phyloP scores from a whole-genome alignment of 169 alveolate species.

The Eimeria falciformis region DNA sequence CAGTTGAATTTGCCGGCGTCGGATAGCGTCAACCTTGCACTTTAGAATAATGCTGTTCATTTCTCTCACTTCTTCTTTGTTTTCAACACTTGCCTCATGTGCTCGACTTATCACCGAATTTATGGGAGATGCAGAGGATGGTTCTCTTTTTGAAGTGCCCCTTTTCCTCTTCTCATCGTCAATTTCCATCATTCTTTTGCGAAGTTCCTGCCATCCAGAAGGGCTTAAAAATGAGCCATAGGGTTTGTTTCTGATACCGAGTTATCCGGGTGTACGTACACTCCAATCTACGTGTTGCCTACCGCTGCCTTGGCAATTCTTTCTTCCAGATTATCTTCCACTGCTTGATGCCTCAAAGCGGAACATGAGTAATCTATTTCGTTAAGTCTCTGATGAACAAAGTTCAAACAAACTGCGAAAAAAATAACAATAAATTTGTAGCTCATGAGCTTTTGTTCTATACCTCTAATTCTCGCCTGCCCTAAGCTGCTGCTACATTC shows the following conservation, averaged over 20 bases:
- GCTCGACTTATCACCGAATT: constrained; percentile 39
- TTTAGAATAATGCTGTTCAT: constrained; percentile 88
- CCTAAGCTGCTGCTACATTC: too few species aligned
- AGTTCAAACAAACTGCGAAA: too few species aligned
- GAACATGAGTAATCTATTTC: not conserved
- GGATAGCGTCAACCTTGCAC: constrained; percentile 87
- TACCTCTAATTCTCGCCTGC: too few species aligned
- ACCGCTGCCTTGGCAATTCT: constrained; percentile 14
- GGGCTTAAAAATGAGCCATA: too few species aligned
- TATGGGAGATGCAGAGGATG: not conserved
- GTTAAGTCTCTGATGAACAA: constrained; percentile 9
- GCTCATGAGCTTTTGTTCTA: too few species aligned
- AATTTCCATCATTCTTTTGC: constrained; percentile 19
- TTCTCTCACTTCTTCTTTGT: constrained; percentile 88
- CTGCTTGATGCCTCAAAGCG: not conserved
- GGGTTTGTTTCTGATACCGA: not conserved
- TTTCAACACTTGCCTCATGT: constrained; percentile 79
- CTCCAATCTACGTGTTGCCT: not conserved
- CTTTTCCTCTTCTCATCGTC: constrained; percentile 37
- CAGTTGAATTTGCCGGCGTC: constrained; percentile 86
- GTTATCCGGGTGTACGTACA: not conserved
- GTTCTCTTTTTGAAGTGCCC: not conserved
- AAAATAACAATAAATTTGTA: too few species aligned
- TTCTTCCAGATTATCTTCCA: constrained; percentile 26
- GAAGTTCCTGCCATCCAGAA: constrained; percentile 45